Percentiles rank a stretch among this genome's conserved stretches.
Conservation (phyloP, 2,329 filamentous ascomycete genomes). For the Diatrype stigma region DNA sequence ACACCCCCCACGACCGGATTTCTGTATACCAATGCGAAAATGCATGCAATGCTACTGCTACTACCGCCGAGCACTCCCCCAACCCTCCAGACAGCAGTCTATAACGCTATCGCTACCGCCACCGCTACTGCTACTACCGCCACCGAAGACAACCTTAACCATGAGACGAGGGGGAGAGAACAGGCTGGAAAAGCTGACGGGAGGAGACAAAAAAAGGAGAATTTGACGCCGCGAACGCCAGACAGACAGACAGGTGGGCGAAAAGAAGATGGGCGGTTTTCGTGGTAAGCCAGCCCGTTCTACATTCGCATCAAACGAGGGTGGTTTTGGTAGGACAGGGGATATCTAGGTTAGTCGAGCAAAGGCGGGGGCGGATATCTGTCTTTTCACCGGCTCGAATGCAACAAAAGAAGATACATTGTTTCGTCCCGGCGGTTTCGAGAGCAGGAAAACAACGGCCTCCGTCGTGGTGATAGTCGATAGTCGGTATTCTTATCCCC, state of each 20-base stretch:
- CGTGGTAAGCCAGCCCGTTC: neutral
- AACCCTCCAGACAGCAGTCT: neutral
- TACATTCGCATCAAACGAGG: constrained; percentile 18
- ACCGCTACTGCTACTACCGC: neutral
- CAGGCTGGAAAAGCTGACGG: constrained; percentile 5
- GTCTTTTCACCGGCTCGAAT: too few relatives aligned
- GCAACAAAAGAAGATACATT: too few relatives aligned
- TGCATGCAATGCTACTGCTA: neutral
- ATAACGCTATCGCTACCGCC: neutral
- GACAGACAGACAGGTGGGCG: constrained; percentile 6
- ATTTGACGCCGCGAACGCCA: constrained; percentile 18
- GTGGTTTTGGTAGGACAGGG: neutral
- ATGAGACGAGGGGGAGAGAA: neutral
- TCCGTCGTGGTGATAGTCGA: too few relatives aligned
- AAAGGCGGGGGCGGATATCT: too few relatives aligned
- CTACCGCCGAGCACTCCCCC: neutral
- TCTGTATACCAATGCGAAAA: neutral
- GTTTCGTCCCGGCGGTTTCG: too few relatives aligned
- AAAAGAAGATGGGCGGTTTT: too few relatives aligned
- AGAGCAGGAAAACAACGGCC: too few relatives aligned
- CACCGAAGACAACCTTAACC: neutral
- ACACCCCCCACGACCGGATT: neutral
- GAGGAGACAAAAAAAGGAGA: constrained; percentile 3
- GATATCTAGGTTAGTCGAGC: too few relatives aligned
- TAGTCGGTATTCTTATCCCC: too few relatives aligned